These are phyloP conservation scores for Nepenthes alata DNA, from an alignment of 179 eudicot genomes.

Conservation along the genomic window DNA sequence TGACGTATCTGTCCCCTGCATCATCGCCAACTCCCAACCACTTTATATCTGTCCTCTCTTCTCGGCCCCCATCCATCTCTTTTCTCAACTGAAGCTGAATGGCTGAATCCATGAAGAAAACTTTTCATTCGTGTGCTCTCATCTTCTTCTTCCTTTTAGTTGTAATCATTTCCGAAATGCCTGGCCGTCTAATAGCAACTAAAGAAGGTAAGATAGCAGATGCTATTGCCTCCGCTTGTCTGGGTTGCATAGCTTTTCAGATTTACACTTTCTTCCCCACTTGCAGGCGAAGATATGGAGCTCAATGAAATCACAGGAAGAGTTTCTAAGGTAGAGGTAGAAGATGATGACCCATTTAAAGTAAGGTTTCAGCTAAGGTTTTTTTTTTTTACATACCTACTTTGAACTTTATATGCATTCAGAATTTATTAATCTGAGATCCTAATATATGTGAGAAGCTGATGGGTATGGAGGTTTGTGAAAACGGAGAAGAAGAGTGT, in stretches of 20 bases:
- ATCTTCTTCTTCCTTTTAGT: conserved; percentile 21
- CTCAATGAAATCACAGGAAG: conserved; percentile 11
- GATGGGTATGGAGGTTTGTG: conserved; percentile 45
- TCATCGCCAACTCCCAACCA: no score
- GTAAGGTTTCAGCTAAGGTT: conserved; percentile 9
- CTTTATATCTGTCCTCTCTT: no score
- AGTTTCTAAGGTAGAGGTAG: conserved; percentile 1
- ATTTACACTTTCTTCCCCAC: no score
- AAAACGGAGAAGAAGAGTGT: conserved; percentile 54
- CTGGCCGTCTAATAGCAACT: conserved; percentile 28
- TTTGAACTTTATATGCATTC: no score
- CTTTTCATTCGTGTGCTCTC: conserved; percentile 4
- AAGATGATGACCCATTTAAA: conserved; percentile 15
- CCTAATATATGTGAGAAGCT: conserved; percentile 9
- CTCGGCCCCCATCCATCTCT: no score
- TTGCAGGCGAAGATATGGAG: conserved; percentile 16
- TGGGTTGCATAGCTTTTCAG: not conserved
- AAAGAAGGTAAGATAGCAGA: conserved; percentile 17
- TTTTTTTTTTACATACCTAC: not conserved
- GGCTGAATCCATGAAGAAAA: conserved; percentile 25
- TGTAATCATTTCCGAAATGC: conserved; percentile 10
- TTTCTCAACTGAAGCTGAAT: no score
- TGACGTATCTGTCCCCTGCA: no score
- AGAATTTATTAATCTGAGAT: not conserved
- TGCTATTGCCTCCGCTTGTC: no score